Evolutionary conservation across 2,329 filamentous ascomycete genomes (phyloP).

Genomic region (Calonectria pteridis): DNA sequence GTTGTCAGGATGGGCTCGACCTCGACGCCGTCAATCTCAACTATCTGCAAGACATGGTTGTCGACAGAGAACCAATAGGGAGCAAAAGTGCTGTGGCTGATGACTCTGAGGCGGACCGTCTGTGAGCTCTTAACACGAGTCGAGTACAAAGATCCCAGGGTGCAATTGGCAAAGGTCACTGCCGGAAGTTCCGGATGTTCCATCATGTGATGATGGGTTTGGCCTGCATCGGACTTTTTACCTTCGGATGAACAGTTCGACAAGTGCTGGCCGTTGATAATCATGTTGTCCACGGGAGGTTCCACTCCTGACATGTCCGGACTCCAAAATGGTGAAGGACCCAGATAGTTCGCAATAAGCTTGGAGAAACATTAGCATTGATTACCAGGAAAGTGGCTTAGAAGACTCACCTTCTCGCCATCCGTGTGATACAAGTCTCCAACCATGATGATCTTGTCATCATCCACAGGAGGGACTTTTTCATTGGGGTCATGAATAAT

Average conservation of each 20-base stretch:
- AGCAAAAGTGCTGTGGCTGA: conserved; percentile 55
- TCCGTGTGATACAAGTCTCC: conserved; percentile 54
- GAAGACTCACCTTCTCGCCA: conserved; percentile 46
- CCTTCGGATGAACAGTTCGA: conserved; percentile 48
- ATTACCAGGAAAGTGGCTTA: background rate
- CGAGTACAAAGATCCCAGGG: conserved; percentile 47
- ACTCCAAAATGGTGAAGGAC: conserved; percentile 48
- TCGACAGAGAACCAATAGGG: conserved; percentile 59
- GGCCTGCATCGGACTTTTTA: background rate
- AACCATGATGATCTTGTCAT: conserved; percentile 54
- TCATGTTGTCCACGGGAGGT: conserved; percentile 54
- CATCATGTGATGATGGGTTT: background rate
- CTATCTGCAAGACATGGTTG: conserved; percentile 50
- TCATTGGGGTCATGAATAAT: conserved; percentile 53
- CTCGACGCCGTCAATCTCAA: conserved; percentile 65
- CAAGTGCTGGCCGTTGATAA: conserved; percentile 55
- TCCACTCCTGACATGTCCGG: conserved; percentile 52
- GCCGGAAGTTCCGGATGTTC: background rate
- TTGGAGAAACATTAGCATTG: conserved; percentile 19
- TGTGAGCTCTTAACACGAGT: conserved; percentile 47
- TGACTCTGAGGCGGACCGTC: conserved; percentile 51
- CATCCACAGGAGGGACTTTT: conserved; percentile 48
- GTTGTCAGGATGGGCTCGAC: conserved; percentile 57
- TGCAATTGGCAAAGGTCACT: conserved; percentile 2
- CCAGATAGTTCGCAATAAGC: conserved; percentile 48